phyloP scores from a whole-genome alignment of 1,139 yeast genomes.

The Lodderomyces orthopsilosis region DNA sequence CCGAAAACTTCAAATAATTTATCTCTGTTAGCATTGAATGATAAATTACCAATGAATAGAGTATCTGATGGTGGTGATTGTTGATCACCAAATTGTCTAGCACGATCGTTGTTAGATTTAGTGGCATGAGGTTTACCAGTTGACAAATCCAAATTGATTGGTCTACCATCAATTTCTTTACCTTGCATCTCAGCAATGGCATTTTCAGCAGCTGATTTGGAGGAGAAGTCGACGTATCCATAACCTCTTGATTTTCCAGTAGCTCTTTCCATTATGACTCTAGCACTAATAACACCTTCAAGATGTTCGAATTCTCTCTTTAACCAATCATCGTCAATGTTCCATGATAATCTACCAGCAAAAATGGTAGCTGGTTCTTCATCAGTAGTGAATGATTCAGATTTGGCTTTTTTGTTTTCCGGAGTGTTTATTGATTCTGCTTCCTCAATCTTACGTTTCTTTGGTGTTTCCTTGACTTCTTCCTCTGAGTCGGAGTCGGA shows the following conservation, averaged over 20 bases:
- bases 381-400: constrained; percentile 29
- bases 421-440: neutral
- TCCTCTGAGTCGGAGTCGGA: constrained; percentile 26
- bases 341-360: constrained; percentile 98
- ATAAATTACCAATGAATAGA: constrained; percentile 90
- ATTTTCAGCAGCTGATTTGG: constrained; percentile 74
- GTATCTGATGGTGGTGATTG: constrained; percentile 94
- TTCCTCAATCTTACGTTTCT: constrained; percentile 13
- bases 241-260: constrained; percentile 95
- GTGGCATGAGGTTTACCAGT: constrained; percentile 70
- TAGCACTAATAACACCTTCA: constrained; percentile 82
- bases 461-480: constrained; percentile 6
- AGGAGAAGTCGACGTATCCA: constrained; percentile 94
- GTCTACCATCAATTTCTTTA: constrained; percentile 94
- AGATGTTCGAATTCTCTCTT: constrained; percentile 76
- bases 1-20: constrained; percentile 68
- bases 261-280: constrained; percentile 91
- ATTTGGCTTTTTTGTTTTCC: constrained; percentile 33
- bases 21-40: constrained; percentile 86
- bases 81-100: constrained; percentile 83
- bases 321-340: constrained; percentile 93
- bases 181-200: constrained; percentile 90
- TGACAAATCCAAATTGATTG: constrained; percentile 90
- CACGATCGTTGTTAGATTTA: constrained; percentile 66
- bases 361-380: constrained; percentile 82